phyloP scores from a whole-genome alignment of 306 rosid genomes.

The Fragaria vesca region DNA sequence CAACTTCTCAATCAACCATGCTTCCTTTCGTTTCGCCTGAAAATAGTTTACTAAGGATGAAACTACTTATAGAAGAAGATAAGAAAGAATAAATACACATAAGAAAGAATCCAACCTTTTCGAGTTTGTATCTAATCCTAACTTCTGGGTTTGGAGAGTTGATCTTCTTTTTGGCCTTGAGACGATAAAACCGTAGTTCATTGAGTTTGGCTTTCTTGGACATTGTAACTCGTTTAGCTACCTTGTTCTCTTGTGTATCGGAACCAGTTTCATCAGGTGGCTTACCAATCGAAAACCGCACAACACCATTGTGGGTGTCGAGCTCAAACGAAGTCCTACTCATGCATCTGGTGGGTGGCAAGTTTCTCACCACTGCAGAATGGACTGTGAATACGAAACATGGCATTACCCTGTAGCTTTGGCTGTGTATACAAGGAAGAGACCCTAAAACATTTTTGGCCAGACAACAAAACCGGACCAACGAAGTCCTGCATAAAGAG shows the following conservation, averaged over 20 bases:
- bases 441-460: slow-evolving; percentile 36
- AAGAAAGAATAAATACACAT: no score
- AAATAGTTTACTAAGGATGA: neutral
- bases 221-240: slow-evolving; percentile 37
- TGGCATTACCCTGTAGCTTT: slow-evolving; percentile 25
- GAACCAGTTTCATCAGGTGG: slow-evolving; percentile 20
- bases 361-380: slow-evolving; percentile 26
- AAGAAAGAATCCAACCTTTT: slow-evolving; percentile 50
- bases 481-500: slow-evolving; percentile 47
- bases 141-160: slow-evolving; percentile 87
- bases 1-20: slow-evolving; percentile 85
- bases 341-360: slow-evolving; percentile 40
- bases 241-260: slow-evolving; percentile 22
- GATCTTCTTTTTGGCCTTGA: slow-evolving; percentile 86
- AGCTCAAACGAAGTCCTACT: slow-evolving; percentile 56
- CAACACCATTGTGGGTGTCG: slow-evolving; percentile 44
- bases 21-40: slow-evolving; percentile 90
- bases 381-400: slow-evolving; percentile 19
- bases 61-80: neutral
- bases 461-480: slow-evolving; percentile 29
- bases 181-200: slow-evolving; percentile 73
- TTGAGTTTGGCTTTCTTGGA: slow-evolving; percentile 75
- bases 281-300: slow-evolving; percentile 57
- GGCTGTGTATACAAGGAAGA: slow-evolving; percentile 23
- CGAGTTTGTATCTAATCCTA: slow-evolving; percentile 81